Evolutionary conservation across 2,329 filamentous ascomycete genomes (phyloP).

Genomic region (Phaeophleospora eucalypticola): DNA sequence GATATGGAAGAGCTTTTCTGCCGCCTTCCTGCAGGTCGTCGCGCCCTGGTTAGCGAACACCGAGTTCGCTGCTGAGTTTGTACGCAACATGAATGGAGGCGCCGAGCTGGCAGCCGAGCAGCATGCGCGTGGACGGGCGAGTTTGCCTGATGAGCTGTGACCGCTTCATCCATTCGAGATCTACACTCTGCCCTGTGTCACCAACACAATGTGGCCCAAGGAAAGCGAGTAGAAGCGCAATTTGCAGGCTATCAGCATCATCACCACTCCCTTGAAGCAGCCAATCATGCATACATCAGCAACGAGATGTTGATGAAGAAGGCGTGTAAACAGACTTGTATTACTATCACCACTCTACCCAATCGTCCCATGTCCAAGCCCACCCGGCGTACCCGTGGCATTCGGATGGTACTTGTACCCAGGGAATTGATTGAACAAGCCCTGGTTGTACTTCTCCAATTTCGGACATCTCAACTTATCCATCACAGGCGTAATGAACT

Average conservation of each 20-base stretch:
- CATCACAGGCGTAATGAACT: slow-evolving; percentile 11
- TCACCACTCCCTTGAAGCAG: too few species aligned
- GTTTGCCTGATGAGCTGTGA: too few species aligned
- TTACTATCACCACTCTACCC: too few species aligned
- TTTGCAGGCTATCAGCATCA: too few species aligned
- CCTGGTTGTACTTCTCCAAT: slow-evolving; percentile 8
- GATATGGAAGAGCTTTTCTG: slow-evolving; percentile 8
- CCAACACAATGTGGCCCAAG: too few species aligned
- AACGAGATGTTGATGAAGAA: too few species aligned
- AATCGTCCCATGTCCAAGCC: background rate
- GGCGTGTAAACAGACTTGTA: too few species aligned
- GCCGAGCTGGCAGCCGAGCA: background rate
- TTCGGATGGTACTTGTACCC: slow-evolving; percentile 11
- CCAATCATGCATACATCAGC: too few species aligned
- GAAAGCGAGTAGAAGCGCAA: too few species aligned
- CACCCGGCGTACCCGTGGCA: slow-evolving; percentile 12
- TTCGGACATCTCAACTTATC: slow-evolving; percentile 7
- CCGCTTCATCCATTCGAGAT: too few species aligned
- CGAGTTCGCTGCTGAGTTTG: slow-evolving; percentile 6
- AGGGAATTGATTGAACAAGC: slow-evolving; percentile 12
- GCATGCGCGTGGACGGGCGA: too few species aligned
- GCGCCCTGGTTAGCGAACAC: slow-evolving; percentile 13
- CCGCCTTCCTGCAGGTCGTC: slow-evolving; percentile 6
- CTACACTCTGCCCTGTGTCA: too few species aligned
- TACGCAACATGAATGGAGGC: slow-evolving; percentile 8